Percentiles rank a stretch among this genome's conserved stretches.
phyloP scores from a whole-genome alignment of 2,329 filamentous ascomycete species.

The Cordyceps militaris region DNA sequence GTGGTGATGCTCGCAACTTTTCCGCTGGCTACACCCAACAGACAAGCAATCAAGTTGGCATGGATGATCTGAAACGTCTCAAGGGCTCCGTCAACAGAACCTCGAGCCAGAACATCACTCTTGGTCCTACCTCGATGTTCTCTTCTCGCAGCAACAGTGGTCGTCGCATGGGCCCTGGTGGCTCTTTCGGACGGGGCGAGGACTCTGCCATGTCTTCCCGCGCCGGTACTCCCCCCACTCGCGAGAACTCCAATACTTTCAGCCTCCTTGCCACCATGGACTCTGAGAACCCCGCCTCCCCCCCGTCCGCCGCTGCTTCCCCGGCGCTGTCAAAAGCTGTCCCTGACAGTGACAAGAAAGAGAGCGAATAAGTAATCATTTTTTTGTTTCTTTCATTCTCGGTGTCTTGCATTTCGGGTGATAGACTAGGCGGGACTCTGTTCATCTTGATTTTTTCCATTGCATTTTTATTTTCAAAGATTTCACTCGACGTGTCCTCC shows the following conservation, averaged over 20 bases:
- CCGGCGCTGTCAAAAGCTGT: constrained; percentile 58
- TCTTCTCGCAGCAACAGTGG: constrained; percentile 87
- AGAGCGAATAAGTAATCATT: constrained; percentile 31
- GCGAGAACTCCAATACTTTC: constrained; percentile 71
- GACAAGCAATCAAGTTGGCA: constrained; percentile 78
- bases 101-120: constrained; percentile 54
- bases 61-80: constrained; percentile 85
- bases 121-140: constrained; percentile 84
- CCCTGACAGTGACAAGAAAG: constrained; percentile 50
- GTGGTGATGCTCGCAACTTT: constrained; percentile 82
- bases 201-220: constrained; percentile 84
- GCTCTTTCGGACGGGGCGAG: constrained; percentile 66
- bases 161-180: constrained; percentile 68
- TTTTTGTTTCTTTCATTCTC: constrained; percentile 24
- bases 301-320: constrained; percentile 61
- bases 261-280: constrained; percentile 58
- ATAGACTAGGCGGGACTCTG: constrained; percentile 44
- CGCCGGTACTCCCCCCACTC: constrained; percentile 75
- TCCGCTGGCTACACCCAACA: constrained; percentile 64
- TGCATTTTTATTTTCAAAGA: constrained; percentile 31
- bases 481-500: constrained; percentile 39
- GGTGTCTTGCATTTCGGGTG: constrained; percentile 41
- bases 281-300: constrained; percentile 58
- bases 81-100: constrained; percentile 54
- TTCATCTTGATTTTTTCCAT: constrained; percentile 15